Evolutionary conservation across 2,329 filamentous ascomycete species (phyloP).

Genomic region (Geosmithia flava): DNA sequence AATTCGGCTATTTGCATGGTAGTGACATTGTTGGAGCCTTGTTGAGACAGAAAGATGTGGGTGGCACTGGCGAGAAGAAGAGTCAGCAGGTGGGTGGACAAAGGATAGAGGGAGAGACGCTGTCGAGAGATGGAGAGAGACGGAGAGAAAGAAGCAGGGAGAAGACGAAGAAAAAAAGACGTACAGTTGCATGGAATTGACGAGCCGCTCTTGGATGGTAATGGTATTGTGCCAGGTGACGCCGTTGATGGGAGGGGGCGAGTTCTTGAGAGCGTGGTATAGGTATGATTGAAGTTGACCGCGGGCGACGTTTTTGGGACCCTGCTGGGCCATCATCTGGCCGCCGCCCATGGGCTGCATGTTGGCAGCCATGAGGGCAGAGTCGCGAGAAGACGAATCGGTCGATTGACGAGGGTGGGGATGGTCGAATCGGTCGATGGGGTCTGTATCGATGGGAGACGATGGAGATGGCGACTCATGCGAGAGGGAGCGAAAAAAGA

Average conservation of each 20-base stretch:
- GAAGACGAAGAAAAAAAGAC: slow-evolving; percentile 6
- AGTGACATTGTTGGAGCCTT: slow-evolving; percentile 14
- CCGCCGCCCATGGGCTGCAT: slow-evolving; percentile 43
- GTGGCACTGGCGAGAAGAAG: neutral
- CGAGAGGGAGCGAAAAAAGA: slow-evolving; percentile 5
- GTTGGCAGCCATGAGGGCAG: slow-evolving; percentile 46
- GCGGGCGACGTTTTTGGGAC: neutral
- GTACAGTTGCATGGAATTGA: slow-evolving; percentile 29
- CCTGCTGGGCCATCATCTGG: slow-evolving; percentile 32
- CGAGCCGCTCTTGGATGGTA: slow-evolving; percentile 24
- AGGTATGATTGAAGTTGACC: neutral
- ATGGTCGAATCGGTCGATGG: neutral
- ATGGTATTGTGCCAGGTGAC: slow-evolving; percentile 27
- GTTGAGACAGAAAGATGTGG: neutral
- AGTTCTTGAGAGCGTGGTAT: slow-evolving; percentile 8
- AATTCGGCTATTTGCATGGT: slow-evolving; percentile 25
- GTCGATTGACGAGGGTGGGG: neutral
- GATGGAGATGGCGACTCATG: neutral
- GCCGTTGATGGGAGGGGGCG: slow-evolving; percentile 13
- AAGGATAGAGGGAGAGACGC: no score
- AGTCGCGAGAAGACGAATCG: neutral
- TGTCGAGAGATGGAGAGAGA: neutral
- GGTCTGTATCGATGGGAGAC: neutral
- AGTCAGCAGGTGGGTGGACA: neutral
- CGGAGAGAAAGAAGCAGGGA: neutral